phyloP scores from a whole-genome alignment of 495 filamentous ascomycete genomes.

The Talaromyces borbonicus region DNA sequence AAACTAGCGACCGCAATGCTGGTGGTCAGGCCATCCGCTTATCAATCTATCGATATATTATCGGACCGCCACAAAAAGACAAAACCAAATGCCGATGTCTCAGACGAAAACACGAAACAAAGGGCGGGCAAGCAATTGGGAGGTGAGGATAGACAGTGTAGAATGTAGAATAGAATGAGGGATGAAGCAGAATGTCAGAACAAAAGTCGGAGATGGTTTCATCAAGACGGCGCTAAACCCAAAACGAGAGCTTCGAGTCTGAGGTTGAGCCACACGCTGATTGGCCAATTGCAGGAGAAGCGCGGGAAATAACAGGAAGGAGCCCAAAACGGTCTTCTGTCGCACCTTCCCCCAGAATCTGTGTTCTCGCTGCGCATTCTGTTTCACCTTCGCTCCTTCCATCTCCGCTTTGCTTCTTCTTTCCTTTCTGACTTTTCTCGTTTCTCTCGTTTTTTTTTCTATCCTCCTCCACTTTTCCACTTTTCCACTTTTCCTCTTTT shows the following conservation, averaged over 20 bases:
- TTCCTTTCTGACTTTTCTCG: no score
- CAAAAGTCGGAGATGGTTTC: not conserved
- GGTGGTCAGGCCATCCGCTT: not conserved
- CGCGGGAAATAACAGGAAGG: not conserved
- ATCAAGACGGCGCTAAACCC: not conserved
- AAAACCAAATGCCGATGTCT: no score
- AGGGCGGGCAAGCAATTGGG: no score
- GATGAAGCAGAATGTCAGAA: not conserved
- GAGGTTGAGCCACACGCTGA: not conserved
- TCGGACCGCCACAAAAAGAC: no score
- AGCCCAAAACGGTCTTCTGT: not conserved
- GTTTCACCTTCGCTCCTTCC: not conserved
- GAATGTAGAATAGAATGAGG: not conserved
- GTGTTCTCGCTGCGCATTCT: not conserved
- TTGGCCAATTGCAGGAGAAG: not conserved
- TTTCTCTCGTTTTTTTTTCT: not conserved
- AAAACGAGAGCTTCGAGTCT: not conserved
- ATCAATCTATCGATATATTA: not conserved
- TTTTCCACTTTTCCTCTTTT: not conserved
- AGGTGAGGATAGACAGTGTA: no score
- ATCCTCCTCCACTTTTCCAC: not conserved
- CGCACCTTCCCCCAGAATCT: constrained; percentile 2
- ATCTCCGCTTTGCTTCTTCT: not conserved
- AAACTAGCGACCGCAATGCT: not conserved
- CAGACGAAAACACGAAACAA: no score